phyloP scores from a whole-genome alignment of 2,329 filamentous ascomycete genomes.

The Fusarium coicis region DNA sequence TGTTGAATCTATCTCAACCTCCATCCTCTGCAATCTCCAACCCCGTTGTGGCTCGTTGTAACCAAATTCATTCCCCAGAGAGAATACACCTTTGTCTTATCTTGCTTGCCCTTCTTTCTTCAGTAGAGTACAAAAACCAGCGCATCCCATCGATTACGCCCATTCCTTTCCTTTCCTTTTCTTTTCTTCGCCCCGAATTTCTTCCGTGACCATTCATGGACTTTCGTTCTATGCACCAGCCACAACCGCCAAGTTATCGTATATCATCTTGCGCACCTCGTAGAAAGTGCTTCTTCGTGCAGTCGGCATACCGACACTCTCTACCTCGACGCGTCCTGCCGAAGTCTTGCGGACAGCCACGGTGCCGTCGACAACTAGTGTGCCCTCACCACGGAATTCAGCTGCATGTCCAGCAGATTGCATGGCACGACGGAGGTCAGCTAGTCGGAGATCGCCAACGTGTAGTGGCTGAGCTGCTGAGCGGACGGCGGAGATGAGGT shows the following conservation, averaged over 20 bases:
- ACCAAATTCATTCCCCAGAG: slow-evolving; percentile 16
- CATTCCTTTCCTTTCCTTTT: not conserved
- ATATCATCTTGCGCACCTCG: slow-evolving; percentile 89
- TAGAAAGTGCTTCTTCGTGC: slow-evolving; percentile 76
- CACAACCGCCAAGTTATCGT: slow-evolving; percentile 92
- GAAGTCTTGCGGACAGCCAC: slow-evolving; percentile 91
- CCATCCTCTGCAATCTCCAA: not conserved
- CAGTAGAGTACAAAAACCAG: slow-evolving; percentile 12
- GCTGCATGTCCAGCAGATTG: slow-evolving; percentile 84
- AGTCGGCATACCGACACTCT: slow-evolving; percentile 70
- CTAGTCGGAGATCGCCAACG: slow-evolving; percentile 90
- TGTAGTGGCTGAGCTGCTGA: slow-evolving; percentile 88
- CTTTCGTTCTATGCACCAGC: slow-evolving; percentile 66
- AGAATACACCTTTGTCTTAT: slow-evolving; percentile 23
- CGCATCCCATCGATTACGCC: slow-evolving; percentile 29
- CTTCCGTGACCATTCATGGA: not conserved
- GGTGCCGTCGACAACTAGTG: slow-evolving; percentile 85
- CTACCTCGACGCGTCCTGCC: slow-evolving; percentile 88
- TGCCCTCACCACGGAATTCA: slow-evolving; percentile 94
- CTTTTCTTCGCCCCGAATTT: not conserved
- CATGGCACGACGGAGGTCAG: slow-evolving; percentile 87
- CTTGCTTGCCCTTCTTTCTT: not conserved
- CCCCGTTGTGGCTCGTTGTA: not conserved
- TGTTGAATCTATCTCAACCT: slow-evolving; percentile 18
- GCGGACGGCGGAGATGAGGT: slow-evolving; percentile 76